Conservation (phyloP, 352 stramenopile species). For the Globisporangium viniferum region DNA sequence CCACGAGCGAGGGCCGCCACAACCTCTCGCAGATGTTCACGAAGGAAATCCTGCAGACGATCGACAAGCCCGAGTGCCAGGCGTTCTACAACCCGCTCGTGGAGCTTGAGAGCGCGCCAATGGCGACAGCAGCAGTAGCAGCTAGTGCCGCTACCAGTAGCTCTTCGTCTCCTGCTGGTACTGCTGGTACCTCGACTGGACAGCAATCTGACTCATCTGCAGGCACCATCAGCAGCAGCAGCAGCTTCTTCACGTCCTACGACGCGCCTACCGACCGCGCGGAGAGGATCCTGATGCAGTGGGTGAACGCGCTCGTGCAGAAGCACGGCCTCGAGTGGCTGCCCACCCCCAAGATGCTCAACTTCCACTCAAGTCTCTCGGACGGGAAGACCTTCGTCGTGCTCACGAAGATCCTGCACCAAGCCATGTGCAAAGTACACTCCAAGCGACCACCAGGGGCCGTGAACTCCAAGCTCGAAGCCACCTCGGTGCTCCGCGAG, state of each 20-base stretch:
- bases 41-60: slow-evolving; percentile 51
- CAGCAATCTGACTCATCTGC: neutral
- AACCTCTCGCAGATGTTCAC: slow-evolving; percentile 62
- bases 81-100: slow-evolving; percentile 67
- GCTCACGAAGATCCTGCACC: slow-evolving; percentile 62
- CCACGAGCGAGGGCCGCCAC: slow-evolving; percentile 59
- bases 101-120: slow-evolving; percentile 28
- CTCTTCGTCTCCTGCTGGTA: neutral
- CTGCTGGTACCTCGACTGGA: neutral
- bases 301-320: slow-evolving; percentile 61
- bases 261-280: slow-evolving; percentile 60
- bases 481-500: slow-evolving; percentile 58
- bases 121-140: slow-evolving; percentile 6
- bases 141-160: slow-evolving; percentile 7
- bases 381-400: slow-evolving; percentile 55
- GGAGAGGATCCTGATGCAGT: slow-evolving; percentile 72
- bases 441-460: slow-evolving; percentile 27
- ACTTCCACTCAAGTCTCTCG: slow-evolving; percentile 64
- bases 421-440: slow-evolving; percentile 55
- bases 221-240: neutral
- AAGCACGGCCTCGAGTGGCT: slow-evolving; percentile 53
- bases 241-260: slow-evolving; percentile 28
- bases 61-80: slow-evolving; percentile 64
- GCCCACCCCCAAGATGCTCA: slow-evolving; percentile 40
- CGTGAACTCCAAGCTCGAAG: slow-evolving; percentile 44